A percentile compares a stretch with the other conserved stretches of the same genome.
Evolutionary conservation across 108 stramenopile species (phyloP).

Genomic region (Cyclotella baltica): DNA sequence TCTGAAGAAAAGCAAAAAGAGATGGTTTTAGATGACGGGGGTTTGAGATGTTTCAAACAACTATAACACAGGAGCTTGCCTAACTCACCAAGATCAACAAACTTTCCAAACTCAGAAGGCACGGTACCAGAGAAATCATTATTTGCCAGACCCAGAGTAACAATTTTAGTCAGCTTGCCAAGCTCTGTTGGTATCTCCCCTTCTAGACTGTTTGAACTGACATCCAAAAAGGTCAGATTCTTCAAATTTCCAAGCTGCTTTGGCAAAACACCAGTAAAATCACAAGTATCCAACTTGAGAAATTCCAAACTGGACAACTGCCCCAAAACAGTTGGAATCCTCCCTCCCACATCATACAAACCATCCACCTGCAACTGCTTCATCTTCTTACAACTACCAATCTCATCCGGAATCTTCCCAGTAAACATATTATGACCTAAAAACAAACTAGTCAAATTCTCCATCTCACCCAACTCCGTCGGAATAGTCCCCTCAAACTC

Average conservation of each 20-base stretch:
- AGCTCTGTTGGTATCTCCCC: constrained; percentile 58
- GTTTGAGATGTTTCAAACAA: background rate
- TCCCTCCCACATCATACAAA: constrained; percentile 39
- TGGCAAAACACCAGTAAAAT: constrained; percentile 52
- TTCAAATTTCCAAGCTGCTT: constrained; percentile 53
- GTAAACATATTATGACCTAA: constrained; percentile 46
- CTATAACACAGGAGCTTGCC: background rate
- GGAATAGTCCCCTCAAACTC: constrained; percentile 60
- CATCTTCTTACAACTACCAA: constrained; percentile 59
- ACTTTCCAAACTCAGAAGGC: constrained; percentile 63
- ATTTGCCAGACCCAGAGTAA: constrained; percentile 54
- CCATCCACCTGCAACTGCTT: constrained; percentile 44
- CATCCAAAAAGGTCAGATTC: constrained; percentile 52
- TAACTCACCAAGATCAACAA: constrained; percentile 38
- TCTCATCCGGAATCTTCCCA: constrained; percentile 54
- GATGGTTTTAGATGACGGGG: background rate
- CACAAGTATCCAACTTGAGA: constrained; percentile 57
- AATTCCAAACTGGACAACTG: constrained; percentile 56
- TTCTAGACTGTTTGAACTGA: constrained; percentile 51
- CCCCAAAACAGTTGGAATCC: constrained; percentile 67
- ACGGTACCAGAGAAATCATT: constrained; percentile 61
- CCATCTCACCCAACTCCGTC: constrained; percentile 41
- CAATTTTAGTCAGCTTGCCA: constrained; percentile 39
- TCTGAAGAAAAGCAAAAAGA: constrained; percentile 15
- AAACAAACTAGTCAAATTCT: constrained; percentile 42